These are phyloP conservation scores for Angophora floribunda DNA, from an alignment of 345 rosid genomes.

Conservation along the genomic window DNA sequence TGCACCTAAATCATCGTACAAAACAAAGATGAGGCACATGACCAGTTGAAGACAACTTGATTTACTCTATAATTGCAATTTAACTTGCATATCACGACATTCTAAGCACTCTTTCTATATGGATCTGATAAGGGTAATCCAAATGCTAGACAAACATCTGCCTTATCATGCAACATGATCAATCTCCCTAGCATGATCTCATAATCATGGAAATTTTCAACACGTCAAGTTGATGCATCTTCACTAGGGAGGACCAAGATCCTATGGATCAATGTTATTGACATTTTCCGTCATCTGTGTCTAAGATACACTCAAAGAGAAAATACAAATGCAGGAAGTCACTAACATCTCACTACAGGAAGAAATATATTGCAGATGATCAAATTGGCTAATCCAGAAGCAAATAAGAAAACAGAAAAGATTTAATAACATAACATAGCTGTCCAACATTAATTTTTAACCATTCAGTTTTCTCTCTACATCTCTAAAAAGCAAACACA, in stretches of 20 bases:
- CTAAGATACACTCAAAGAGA: background rate
- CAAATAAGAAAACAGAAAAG: background rate
- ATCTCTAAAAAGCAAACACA: background rate
- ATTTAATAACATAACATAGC: background rate
- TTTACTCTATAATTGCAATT: background rate
- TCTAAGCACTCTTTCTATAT: background rate
- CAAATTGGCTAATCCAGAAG: background rate
- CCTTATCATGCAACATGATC: background rate
- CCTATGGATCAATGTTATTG: background rate
- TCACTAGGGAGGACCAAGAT: background rate
- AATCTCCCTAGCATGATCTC: background rate
- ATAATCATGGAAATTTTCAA: background rate
- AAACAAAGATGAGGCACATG: background rate
- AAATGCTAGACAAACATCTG: background rate
- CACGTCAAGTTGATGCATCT: background rate
- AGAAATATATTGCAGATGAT: background rate
- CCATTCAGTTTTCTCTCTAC: background rate
- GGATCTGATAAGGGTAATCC: background rate
- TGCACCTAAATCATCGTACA: slow-evolving; percentile 33
- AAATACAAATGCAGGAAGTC: background rate
- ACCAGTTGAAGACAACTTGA: background rate
- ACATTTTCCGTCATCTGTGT: background rate
- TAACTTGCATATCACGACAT: background rate
- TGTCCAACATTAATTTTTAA: background rate
- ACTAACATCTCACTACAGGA: background rate